Percentiles rank a stretch among this genome's conserved stretches.
phyloP scores from a whole-genome alignment of 441 rosid genomes.

The Corymbia citriodora region DNA sequence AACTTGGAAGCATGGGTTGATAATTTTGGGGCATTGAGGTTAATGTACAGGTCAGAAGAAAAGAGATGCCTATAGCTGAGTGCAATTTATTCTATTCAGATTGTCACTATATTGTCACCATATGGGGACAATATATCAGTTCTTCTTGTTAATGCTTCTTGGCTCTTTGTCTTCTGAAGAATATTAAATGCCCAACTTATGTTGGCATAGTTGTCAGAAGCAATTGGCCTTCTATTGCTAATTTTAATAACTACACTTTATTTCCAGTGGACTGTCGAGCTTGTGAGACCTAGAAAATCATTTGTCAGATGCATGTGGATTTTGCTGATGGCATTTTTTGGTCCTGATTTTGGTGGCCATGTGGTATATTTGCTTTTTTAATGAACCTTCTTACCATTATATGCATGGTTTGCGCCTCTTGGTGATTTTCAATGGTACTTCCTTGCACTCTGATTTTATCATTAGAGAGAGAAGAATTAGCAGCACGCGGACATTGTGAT shows the following conservation, averaged over 20 bases:
- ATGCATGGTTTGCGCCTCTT: not conserved
- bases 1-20: not conserved
- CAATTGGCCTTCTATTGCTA: not conserved
- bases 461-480: not conserved
- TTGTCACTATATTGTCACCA: not conserved
- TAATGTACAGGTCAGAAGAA: not conserved
- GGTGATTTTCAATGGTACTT: not conserved
- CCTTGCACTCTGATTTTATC: not conserved
- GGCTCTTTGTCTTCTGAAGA: not conserved
- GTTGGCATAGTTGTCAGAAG: not conserved
- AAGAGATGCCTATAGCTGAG: not conserved
- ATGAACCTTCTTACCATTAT: not conserved
- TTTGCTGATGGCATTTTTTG: not conserved
- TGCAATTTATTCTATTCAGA: not conserved
- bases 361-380: not conserved
- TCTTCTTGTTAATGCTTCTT: not conserved
- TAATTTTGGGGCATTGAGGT: not conserved
- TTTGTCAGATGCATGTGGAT: not conserved
- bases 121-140: not conserved
- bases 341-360: not conserved
- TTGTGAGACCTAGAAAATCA: not conserved
- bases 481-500: not conserved
- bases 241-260: not conserved
- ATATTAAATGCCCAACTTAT: not conserved
- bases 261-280: not conserved